Evolutionary conservation across 495 filamentous ascomycete genomes (phyloP).

Genomic region (Penicillium odoratum): DNA sequence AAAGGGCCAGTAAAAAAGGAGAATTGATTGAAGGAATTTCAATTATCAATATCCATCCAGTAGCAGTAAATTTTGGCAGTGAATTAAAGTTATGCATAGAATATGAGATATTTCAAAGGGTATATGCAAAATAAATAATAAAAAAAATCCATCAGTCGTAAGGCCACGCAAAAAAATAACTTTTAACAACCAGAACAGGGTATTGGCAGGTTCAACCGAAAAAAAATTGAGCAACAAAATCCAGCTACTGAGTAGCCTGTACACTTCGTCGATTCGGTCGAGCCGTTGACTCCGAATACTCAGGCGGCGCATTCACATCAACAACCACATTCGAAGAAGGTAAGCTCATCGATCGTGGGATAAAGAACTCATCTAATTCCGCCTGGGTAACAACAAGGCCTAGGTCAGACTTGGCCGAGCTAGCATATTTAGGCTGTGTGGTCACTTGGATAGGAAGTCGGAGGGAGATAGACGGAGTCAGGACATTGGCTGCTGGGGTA

Average conservation of each 20-base stretch:
- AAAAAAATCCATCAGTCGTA: background rate
- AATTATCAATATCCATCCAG: too few relatives aligned
- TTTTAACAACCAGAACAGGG: background rate
- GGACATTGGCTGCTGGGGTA: slow-evolving; percentile 53
- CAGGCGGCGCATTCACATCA: slow-evolving; percentile 20
- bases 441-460: slow-evolving; percentile 78
- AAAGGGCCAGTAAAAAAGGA: too few relatives aligned
- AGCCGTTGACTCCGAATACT: slow-evolving; percentile 19
- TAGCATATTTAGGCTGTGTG: slow-evolving; percentile 19
- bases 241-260: background rate
- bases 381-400: slow-evolving; percentile 34
- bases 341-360: slow-evolving; percentile 34
- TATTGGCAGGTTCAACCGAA: background rate
- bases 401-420: slow-evolving; percentile 20
- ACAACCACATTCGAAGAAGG: slow-evolving; percentile 13
- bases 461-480: slow-evolving; percentile 59
- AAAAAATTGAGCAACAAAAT: background rate
- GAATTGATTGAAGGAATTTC: too few relatives aligned
- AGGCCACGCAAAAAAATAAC: background rate
- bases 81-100: too few relatives aligned
- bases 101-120: background rate
- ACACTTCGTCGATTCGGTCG: background rate
- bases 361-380: slow-evolving; percentile 43
- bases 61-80: too few relatives aligned
- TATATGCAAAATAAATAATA: slow-evolving; percentile 10